phyloP scores from a whole-genome alignment of 352 stramenopile genomes.

The Blastocystis sp. region DNA sequence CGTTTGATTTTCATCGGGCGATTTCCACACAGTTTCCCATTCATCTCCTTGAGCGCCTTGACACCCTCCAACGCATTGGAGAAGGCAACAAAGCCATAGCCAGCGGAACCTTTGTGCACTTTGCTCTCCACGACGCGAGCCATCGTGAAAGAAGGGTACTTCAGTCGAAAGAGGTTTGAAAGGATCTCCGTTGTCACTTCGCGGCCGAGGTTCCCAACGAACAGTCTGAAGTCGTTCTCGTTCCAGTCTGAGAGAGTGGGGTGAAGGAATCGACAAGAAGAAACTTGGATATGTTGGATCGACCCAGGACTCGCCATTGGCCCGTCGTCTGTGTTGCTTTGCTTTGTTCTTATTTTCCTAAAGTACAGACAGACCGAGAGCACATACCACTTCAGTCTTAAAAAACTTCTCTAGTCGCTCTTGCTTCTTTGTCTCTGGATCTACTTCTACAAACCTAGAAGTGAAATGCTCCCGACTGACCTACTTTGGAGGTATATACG shows the following conservation, averaged over 20 bases:
- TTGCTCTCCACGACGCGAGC: constrained; percentile 22
- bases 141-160: constrained; percentile 49
- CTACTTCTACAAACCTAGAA: constrained; percentile 25
- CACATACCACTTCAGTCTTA: constrained; percentile 44
- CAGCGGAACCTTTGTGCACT: constrained; percentile 9
- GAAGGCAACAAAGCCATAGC: constrained; percentile 58
- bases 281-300: constrained; percentile 42
- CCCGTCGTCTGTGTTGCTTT: not conserved
- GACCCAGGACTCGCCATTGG: constrained; percentile 36
- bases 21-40: constrained; percentile 57
- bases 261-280: not conserved
- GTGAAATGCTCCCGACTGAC: not conserved
- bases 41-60: constrained; percentile 58
- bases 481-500: constrained; percentile 34
- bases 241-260: constrained; percentile 17
- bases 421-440: constrained; percentile 44
- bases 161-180: constrained; percentile 27
- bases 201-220: constrained; percentile 47
- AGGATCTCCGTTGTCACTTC: constrained; percentile 46
- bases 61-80: constrained; percentile 47
- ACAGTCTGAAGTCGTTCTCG: constrained; percentile 43
- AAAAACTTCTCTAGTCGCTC: constrained; percentile 46
- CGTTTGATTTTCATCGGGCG: constrained; percentile 53
- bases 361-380: not conserved
- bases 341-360: constrained; percentile 40